phyloP scores from a whole-genome alignment of 2,329 filamentous ascomycete genomes.

The Microsporum ferrugineum region DNA sequence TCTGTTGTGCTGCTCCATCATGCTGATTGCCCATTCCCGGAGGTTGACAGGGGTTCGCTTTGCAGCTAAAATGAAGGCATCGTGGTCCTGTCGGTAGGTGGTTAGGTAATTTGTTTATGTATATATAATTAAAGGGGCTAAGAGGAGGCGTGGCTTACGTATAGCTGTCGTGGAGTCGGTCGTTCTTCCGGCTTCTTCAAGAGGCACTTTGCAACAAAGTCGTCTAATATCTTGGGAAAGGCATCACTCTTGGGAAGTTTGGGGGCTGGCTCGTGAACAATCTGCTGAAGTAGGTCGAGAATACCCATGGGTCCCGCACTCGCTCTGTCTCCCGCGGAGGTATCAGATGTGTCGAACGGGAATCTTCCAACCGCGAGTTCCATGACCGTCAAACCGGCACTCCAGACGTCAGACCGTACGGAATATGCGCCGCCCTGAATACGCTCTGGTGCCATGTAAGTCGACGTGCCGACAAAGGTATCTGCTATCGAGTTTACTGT shows the following conservation, averaged over 20 bases:
- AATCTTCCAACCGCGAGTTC: constrained; percentile 96
- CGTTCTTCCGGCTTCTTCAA: constrained; percentile 79
- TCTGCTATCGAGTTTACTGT: constrained; percentile 96
- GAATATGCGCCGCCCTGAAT: constrained; percentile 96
- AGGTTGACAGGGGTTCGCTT: constrained; percentile 94
- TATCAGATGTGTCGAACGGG: constrained; percentile 74
- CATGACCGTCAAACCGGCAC: constrained; percentile 90
- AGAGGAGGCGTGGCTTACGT: constrained; percentile 48
- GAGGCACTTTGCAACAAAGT: constrained; percentile 94
- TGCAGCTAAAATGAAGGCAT: constrained; percentile 89
- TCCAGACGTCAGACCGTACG: constrained; percentile 98
- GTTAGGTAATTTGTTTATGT: neutral
- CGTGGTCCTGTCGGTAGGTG: constrained; percentile 54
- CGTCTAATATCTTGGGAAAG: constrained; percentile 86
- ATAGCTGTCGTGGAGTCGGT: constrained; percentile 86
- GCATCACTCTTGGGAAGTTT: constrained; percentile 93
- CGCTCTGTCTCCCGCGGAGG: constrained; percentile 58
- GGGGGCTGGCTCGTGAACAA: constrained; percentile 90
- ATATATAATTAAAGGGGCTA: neutral
- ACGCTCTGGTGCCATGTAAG: constrained; percentile 97
- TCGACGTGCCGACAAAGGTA: constrained; percentile 96
- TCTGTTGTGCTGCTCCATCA: constrained; percentile 92
- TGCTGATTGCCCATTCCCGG: constrained; percentile 79
- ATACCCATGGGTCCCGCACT: constrained; percentile 75
- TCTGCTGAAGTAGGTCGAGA: constrained; percentile 88